Conservation (phyloP, 331 rosid genomes). For the Quercus phellos region DNA sequence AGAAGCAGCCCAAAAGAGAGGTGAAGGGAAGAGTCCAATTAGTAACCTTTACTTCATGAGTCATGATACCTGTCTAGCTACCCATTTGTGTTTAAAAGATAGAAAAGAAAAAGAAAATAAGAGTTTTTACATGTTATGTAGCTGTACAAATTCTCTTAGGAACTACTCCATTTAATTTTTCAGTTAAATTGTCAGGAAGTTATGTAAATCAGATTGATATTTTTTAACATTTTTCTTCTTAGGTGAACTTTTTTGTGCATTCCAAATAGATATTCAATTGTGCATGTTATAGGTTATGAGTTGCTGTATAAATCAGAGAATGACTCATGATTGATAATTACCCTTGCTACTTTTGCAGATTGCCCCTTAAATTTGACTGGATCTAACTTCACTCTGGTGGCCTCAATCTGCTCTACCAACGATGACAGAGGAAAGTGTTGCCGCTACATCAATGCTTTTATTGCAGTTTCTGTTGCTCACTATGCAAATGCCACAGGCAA, state of each 20-base stretch:
- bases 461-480: constrained; percentile 78
- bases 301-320: not conserved
- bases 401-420: constrained; percentile 66
- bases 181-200: not conserved
- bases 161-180: not conserved
- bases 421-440: constrained; percentile 83
- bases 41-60: not conserved
- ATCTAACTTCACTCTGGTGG: constrained; percentile 73
- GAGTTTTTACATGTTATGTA: not conserved
- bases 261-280: not conserved
- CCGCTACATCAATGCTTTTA: constrained; percentile 85
- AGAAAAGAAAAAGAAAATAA: not conserved
- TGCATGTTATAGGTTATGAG: constrained; percentile 2
- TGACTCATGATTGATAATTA: not conserved
- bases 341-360: constrained; percentile 47
- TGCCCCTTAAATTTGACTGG: constrained; percentile 80
- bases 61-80: not conserved
- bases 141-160: not conserved
- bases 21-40: not conserved
- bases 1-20: too few relatives aligned
- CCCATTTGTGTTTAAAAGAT: not conserved
- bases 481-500: constrained; percentile 71
- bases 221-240: not conserved
- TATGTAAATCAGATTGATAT: not conserved
- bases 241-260: not conserved